A percentile compares a stretch with the other conserved stretches of the same genome.
phyloP scores from a whole-genome alignment of 2,329 filamentous ascomycete species.

The Trichoderma citrinoviride region DNA sequence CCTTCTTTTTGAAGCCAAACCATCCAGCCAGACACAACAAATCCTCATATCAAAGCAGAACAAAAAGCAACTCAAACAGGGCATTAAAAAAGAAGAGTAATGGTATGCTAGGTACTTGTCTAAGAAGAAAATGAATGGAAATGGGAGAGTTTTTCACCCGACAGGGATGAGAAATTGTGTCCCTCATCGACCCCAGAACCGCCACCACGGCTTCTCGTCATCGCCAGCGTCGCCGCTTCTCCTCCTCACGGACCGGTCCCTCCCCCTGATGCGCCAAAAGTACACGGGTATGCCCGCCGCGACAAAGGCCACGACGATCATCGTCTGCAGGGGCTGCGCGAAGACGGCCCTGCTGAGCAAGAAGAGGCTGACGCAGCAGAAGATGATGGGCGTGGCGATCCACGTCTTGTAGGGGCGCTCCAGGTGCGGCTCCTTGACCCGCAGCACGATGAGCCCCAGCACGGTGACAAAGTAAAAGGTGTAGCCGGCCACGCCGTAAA shows the following conservation, averaged over 20 bases:
- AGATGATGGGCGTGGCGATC: conserved; percentile 96
- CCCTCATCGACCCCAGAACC: conserved; percentile 53
- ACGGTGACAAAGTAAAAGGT: conserved; percentile 97
- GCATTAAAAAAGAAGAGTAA: too few species aligned
- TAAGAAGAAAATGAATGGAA: not conserved
- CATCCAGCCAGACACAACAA: not conserved
- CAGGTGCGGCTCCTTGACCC: conserved; percentile 81
- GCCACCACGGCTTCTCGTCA: conserved; percentile 49
- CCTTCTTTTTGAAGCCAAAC: not conserved
- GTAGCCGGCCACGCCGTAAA: conserved; percentile 96
- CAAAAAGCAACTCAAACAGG: too few species aligned
- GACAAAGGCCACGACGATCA: conserved; percentile 84
- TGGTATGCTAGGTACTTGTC: not conserved
- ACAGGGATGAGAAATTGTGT: not conserved
- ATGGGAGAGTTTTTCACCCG: too few species aligned
- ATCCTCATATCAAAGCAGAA: not conserved
- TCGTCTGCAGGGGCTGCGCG: conserved; percentile 83
- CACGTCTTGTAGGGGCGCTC: conserved; percentile 92
- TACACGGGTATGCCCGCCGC: conserved; percentile 81
- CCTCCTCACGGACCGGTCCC: conserved; percentile 49
- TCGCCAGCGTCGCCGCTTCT: conserved; percentile 36
- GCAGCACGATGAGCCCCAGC: conserved; percentile 83
- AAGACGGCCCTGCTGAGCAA: conserved; percentile 85
- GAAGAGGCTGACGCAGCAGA: conserved; percentile 96
- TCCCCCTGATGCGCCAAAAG: conserved; percentile 75